Percentiles rank a stretch among this genome's conserved stretches.
Evolutionary conservation across 306 rosid genomes (phyloP).

Genomic region (Corylus heterophylla): DNA sequence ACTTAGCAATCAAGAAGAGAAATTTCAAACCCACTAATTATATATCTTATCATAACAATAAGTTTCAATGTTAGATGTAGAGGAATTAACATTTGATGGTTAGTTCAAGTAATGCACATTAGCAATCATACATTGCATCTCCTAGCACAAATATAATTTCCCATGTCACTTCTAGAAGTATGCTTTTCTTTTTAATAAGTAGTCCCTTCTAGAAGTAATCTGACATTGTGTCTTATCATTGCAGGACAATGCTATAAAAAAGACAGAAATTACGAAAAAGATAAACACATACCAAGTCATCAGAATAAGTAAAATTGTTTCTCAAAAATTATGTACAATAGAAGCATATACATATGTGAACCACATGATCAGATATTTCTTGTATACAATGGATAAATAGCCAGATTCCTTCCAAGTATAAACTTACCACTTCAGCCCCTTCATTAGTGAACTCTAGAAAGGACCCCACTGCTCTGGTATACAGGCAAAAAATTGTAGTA

Average conservation of each 20-base stretch:
- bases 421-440: constrained; percentile 90
- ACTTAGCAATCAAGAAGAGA: neutral
- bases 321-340: neutral
- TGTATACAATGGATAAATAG: neutral
- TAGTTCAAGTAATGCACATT: neutral
- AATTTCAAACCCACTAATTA: too few species aligned
- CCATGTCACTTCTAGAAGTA: neutral
- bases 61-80: neutral
- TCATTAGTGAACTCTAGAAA: constrained; percentile 93
- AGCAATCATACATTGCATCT: neutral
- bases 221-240: neutral
- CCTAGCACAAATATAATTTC: neutral
- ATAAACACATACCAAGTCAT: neutral
- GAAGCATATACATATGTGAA: neutral
- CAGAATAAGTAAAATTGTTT: neutral
- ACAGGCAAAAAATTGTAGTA: constrained; percentile 25
- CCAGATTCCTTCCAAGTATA: neutral
- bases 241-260: neutral
- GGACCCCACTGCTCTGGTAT: constrained; percentile 93
- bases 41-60: neutral
- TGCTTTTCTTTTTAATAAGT: neutral
- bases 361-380: neutral
- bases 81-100: neutral
- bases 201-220: neutral
- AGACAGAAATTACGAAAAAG: neutral